phyloP scores from a whole-genome alignment of 116 monocot species.

The Dioscorea cayenensis region DNA sequence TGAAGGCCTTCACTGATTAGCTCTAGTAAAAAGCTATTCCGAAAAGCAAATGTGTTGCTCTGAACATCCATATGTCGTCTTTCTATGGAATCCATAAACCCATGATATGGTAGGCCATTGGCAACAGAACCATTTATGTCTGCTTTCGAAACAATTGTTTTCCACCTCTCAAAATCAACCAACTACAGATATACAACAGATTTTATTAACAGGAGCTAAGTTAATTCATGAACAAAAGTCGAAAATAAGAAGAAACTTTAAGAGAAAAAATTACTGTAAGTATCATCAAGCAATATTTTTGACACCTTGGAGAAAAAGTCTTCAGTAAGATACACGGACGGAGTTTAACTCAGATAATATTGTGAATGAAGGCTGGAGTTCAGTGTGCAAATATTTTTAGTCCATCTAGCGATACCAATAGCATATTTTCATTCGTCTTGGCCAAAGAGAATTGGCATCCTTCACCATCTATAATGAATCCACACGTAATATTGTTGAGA shows the following conservation, averaged over 20 bases:
- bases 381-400: conserved; percentile 84
- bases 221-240: too few species aligned
- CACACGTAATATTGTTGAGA: conserved; percentile 6
- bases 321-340: conserved; percentile 80
- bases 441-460: conserved; percentile 75
- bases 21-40: too few species aligned
- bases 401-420: conserved; percentile 67
- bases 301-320: conserved; percentile 91
- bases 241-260: neutral
- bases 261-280: neutral
- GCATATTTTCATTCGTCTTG: conserved; percentile 83
- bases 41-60: neutral
- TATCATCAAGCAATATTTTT: neutral
- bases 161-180: conserved; percentile 97
- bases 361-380: conserved; percentile 77
- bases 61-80: conserved; percentile 47
- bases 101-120: conserved; percentile 28
- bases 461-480: conserved; percentile 53
- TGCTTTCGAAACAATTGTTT: conserved; percentile 44
- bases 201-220: too few species aligned
- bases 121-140: conserved; percentile 29
- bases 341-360: conserved; percentile 78
- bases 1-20: too few species aligned
- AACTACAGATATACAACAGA: conserved; percentile 37
- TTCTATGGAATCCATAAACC: conserved; percentile 35